These are phyloP conservation scores for Heterobasidion occidentale DNA, from an alignment of 1,284 basidiomycete genomes.

Conservation along the genomic window DNA sequence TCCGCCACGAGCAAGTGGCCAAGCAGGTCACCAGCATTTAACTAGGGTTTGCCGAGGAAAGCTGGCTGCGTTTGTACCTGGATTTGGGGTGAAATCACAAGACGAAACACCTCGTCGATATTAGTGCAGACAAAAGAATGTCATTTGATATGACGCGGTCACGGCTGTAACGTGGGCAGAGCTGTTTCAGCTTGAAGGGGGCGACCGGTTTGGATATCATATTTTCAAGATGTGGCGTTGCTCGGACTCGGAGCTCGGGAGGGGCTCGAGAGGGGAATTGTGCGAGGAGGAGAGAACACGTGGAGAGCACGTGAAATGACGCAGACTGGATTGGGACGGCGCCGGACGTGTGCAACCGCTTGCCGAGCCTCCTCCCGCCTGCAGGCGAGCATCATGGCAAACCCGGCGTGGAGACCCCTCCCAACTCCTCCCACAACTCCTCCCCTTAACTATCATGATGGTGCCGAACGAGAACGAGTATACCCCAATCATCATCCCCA, in stretches of 20 bases:
- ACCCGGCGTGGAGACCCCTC: too few relatives aligned
- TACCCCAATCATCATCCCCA: constrained; percentile 38
- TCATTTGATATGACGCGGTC: not conserved
- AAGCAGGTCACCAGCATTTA: not conserved
- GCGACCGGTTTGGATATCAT: too few relatives aligned
- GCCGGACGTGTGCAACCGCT: not conserved
- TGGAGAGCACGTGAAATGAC: too few relatives aligned
- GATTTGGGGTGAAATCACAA: not conserved
- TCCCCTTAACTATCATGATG: constrained; percentile 8
- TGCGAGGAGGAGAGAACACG: too few relatives aligned
- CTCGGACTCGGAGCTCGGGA: too few relatives aligned
- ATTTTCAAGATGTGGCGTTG: too few relatives aligned
- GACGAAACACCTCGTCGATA: too few relatives aligned
- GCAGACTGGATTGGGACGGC: too few relatives aligned
- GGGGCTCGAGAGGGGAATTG: too few relatives aligned
- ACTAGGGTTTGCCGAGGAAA: not conserved
- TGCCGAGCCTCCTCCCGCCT: constrained; percentile 15
- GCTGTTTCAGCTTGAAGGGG: not conserved
- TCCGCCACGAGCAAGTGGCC: not conserved
- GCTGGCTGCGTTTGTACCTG: not conserved
- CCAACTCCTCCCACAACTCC: constrained; percentile 13
- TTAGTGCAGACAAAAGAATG: not conserved
- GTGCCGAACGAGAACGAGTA: not conserved
- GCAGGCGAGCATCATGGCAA: too few relatives aligned
- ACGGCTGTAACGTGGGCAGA: not conserved